A percentile compares a stretch with the other conserved stretches of the same genome.
These are phyloP conservation scores for Mariannaea elegans DNA, from an alignment of 2,329 filamentous ascomycete species.

Conservation along the genomic window DNA sequence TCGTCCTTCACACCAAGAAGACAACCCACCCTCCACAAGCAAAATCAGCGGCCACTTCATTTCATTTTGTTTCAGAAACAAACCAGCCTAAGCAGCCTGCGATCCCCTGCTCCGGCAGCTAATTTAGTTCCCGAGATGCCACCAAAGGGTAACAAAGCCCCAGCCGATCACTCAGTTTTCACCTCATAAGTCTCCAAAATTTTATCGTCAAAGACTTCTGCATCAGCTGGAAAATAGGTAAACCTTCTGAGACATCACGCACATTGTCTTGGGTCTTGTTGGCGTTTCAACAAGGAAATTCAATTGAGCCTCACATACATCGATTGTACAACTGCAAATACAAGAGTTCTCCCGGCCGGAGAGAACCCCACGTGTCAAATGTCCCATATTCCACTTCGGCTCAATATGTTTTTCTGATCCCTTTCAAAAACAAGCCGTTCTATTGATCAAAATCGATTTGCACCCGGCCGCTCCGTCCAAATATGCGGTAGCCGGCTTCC, in stretches of 20 bases:
- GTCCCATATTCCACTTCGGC: constrained; percentile 8
- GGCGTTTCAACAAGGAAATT: constrained; percentile 1
- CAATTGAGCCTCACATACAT: constrained; percentile 12
- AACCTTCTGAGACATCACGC: neutral
- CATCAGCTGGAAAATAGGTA: neutral
- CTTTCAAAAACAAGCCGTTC: constrained; percentile 20
- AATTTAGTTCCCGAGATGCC: constrained; percentile 21
- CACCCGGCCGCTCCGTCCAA: constrained; percentile 9
- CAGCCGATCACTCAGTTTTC: neutral
- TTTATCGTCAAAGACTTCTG: neutral
- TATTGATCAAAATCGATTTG: constrained; percentile 22
- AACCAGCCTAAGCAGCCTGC: neutral
- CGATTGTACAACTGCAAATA: constrained; percentile 16
- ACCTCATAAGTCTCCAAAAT: neutral
- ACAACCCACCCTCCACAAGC: neutral
- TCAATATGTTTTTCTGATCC: constrained; percentile 16
- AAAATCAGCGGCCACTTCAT: constrained; percentile 17
- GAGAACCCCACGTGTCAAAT: constrained; percentile 6
- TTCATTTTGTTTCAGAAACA: constrained; percentile 2
- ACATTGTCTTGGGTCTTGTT: neutral
- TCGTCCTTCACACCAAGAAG: no score
- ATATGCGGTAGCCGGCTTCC: constrained; percentile 7
- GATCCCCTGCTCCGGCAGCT: constrained; percentile 6
- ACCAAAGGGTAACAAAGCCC: neutral
- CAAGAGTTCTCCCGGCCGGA: constrained; percentile 3